Base-by-base conservation (phyloP, 306 rosid species). In the Datisca glomerata region DNA sequence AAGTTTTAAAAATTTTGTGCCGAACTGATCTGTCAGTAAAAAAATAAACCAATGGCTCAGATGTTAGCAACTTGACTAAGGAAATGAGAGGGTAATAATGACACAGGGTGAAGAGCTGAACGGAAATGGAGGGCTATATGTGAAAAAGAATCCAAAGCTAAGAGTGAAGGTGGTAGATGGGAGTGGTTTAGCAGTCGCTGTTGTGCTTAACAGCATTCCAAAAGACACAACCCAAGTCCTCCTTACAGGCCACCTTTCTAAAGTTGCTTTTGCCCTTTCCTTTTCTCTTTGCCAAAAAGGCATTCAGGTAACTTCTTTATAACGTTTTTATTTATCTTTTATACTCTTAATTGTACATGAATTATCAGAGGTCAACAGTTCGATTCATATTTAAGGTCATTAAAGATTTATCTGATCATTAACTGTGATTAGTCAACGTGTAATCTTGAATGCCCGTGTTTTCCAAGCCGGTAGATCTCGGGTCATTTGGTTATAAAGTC, bases 81-180 rank as follows among this genome's bases (percentile, higher is more conserved):
- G n/a, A n/a, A n/a, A n/a, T n/a, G n/a, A n/a, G n/a, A n/a, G n/a
- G n/a, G n/a, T n/a, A n/a, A n/a, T n/a, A n/a, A n/a, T n/a, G n/a
- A 12, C 47, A 28, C 48, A 85, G 77, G 84, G 56, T 12, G 81
- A 80, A 5, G 78, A 67, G 8, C 74, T 80, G 36, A 85, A 85
- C 47, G 40, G 47, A 1, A 49, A 76, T 61, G 96, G 93, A 40
- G 79, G 66, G 2, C 19, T 69, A 19, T 85, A 69, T 38, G 59
- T 77, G 20, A 46, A 36, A 0, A 74, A 46, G 47, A 20, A 69
- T 51, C 85, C 93, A 21, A 25, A 64, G 35, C 59, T 85, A 4
- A 71, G 60, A n/a, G 56, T 80, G 17, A 85, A 51, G 63, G 24
- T 85, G 47, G 96, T 85, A 2, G 96, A 85, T 69, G 93, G 85